Conservation (phyloP, 2,329 filamentous ascomycete species). For the Aspergillus sojae region DNA sequence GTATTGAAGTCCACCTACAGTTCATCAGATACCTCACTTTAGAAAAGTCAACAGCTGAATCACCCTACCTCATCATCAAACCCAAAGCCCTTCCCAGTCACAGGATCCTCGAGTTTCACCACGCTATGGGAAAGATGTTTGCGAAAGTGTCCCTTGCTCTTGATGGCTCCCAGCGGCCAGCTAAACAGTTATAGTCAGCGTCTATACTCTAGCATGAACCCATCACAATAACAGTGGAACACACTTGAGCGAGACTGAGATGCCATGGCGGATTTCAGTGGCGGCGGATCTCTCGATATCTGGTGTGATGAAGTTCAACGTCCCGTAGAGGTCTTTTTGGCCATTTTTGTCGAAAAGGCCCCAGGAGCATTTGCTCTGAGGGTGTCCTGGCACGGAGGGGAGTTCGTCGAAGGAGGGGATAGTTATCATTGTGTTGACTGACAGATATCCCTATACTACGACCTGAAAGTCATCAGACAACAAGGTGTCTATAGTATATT, state of each 20-base stretch:
- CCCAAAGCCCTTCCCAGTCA: slow-evolving; percentile 35
- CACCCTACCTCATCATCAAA: slow-evolving; percentile 46
- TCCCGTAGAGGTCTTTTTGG: slow-evolving; percentile 47
- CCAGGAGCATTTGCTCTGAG: slow-evolving; percentile 46
- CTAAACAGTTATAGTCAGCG: background rate
- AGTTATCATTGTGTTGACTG: background rate
- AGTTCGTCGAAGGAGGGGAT: slow-evolving; percentile 44
- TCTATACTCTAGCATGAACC: slow-evolving; percentile 11
- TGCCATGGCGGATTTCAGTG: slow-evolving; percentile 45
- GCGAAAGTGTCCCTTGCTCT: slow-evolving; percentile 40
- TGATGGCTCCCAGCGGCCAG: slow-evolving; percentile 34
- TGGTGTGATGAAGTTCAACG: slow-evolving; percentile 50
- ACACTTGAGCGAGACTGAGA: slow-evolving; percentile 47
- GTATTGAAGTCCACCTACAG: slow-evolving; percentile 47
- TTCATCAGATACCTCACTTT: background rate
- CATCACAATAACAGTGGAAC: slow-evolving; percentile 11
- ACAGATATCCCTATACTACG: too few species aligned
- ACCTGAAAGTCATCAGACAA: too few species aligned
- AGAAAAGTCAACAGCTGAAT: background rate
- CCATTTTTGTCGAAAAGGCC: slow-evolving; percentile 44
- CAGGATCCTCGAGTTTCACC: slow-evolving; percentile 26
- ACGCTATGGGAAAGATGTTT: slow-evolving; percentile 35
- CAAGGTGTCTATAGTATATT: too few species aligned
- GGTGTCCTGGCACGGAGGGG: slow-evolving; percentile 44
- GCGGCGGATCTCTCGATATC: slow-evolving; percentile 46